A percentile compares a stretch with the other conserved stretches of the same genome.
phyloP scores from a whole-genome alignment of 2,329 filamentous ascomycete genomes.

The Penicillium sp. region DNA sequence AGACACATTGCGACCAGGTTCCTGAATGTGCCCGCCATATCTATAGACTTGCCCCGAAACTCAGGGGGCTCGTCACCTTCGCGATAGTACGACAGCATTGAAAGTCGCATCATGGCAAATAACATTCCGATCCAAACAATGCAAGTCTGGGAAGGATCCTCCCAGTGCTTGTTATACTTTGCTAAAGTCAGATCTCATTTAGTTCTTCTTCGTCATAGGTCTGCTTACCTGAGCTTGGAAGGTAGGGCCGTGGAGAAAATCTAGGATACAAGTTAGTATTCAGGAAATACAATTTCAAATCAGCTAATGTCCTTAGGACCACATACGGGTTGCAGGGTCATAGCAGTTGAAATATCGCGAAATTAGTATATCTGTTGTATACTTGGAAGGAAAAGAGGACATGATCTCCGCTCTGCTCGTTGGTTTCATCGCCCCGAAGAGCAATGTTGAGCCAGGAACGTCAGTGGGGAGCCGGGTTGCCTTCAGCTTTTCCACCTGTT shows the following conservation, averaged over 20 bases:
- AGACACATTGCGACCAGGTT: constrained; percentile 67
- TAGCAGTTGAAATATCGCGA: constrained; percentile 89
- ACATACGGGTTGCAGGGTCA: constrained; percentile 65
- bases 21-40: constrained; percentile 52
- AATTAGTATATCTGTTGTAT: constrained; percentile 82
- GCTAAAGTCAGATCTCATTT: constrained; percentile 13
- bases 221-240: constrained; percentile 72
- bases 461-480: constrained; percentile 64
- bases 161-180: constrained; percentile 68
- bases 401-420: constrained; percentile 78
- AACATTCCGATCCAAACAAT: constrained; percentile 67
- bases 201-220: neutral
- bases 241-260: constrained; percentile 80
- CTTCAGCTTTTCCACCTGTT: constrained; percentile 76
- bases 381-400: constrained; percentile 77
- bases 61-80: constrained; percentile 68
- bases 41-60: constrained; percentile 60
- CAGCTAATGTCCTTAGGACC: neutral
- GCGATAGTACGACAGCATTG: constrained; percentile 65
- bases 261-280: constrained; percentile 36
- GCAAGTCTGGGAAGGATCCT: constrained; percentile 60
- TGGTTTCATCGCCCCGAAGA: constrained; percentile 74
- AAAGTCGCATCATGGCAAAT: constrained; percentile 68
- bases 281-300: neutral
- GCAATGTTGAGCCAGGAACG: constrained; percentile 71